Conservation (phyloP, 192 early-diverging fungal genomes). For the Cladochytrium replicatum region DNA sequence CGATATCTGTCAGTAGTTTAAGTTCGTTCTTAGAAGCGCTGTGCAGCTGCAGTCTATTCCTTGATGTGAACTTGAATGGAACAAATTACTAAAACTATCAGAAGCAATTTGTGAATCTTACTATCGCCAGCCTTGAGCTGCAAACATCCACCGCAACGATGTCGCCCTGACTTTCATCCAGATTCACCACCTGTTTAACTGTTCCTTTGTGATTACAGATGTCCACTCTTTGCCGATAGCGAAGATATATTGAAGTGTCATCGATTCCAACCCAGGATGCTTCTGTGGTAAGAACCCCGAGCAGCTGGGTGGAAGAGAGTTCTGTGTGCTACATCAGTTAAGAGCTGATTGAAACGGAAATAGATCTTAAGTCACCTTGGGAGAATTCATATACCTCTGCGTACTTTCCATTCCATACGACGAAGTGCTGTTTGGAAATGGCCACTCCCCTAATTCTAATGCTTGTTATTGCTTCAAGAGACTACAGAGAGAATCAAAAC, state of each 20-base stretch:
- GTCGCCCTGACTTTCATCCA: constrained; percentile 16
- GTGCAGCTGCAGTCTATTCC: no score
- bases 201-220: constrained; percentile 20
- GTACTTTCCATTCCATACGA: constrained; percentile 23
- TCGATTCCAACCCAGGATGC: not conserved
- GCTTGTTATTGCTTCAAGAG: not conserved
- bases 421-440: constrained; percentile 21
- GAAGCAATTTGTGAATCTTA: not conserved
- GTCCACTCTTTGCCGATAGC: constrained; percentile 13
- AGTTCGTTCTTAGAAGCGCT: no score
- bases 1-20: no score
- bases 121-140: constrained; percentile 8
- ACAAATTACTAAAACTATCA: constrained; percentile 2
- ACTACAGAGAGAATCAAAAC: constrained; percentile 7
- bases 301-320: not conserved
- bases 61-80: no score
- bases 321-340: no score
- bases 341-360: no score
- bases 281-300: not conserved
- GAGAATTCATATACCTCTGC: constrained; percentile 15
- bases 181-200: constrained; percentile 8
- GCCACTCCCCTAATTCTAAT: constrained; percentile 22
- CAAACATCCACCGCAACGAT: constrained; percentile 4
- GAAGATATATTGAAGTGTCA: not conserved
- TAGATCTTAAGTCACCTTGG: not conserved